phyloP scores from a whole-genome alignment of 768 basidiomycete genomes.

The Zangia roseola region DNA sequence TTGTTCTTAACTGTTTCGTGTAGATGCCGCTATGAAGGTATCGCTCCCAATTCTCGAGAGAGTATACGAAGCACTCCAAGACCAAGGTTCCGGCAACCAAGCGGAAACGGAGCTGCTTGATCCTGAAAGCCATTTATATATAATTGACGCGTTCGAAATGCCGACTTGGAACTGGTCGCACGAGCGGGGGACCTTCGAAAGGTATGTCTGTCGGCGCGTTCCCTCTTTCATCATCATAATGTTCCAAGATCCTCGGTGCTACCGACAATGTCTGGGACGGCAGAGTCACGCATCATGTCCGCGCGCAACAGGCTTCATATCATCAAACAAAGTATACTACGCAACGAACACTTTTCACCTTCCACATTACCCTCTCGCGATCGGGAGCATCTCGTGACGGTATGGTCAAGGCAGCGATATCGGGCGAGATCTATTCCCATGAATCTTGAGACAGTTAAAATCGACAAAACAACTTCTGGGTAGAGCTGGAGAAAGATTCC shows the following conservation, averaged over 20 bases:
- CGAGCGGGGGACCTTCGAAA: conserved; percentile 85
- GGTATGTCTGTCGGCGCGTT: conserved; percentile 44
- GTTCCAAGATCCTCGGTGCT: conserved; percentile 43
- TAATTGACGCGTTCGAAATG: conserved; percentile 95
- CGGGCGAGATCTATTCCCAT: conserved; percentile 16
- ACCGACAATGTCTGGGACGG: conserved; percentile 75
- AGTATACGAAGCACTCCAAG: conserved; percentile 75
- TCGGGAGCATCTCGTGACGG: conserved; percentile 84
- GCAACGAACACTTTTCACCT: conserved; percentile 98
- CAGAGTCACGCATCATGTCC: conserved; percentile 77
- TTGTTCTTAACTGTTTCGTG: conserved; percentile 1
- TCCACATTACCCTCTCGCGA: conserved; percentile 90
- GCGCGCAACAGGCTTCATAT: conserved; percentile 85
- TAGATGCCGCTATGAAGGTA: conserved; percentile 84
- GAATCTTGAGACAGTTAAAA: conserved; percentile 57
- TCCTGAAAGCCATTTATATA: conserved; percentile 75
- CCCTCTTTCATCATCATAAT: conserved; percentile 6
- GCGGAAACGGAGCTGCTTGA: conserved; percentile 67
- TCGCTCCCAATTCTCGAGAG: conserved; percentile 62
- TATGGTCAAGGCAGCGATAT: conserved; percentile 36
- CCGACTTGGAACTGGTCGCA: conserved; percentile 89
- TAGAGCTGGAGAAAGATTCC: conserved; percentile 82
- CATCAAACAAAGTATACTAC: conserved; percentile 87
- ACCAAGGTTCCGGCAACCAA: conserved; percentile 47
- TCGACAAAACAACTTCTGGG: conserved; percentile 97